phyloP scores from a whole-genome alignment of 2,329 filamentous ascomycete genomes.

The Fusarium sp. region DNA sequence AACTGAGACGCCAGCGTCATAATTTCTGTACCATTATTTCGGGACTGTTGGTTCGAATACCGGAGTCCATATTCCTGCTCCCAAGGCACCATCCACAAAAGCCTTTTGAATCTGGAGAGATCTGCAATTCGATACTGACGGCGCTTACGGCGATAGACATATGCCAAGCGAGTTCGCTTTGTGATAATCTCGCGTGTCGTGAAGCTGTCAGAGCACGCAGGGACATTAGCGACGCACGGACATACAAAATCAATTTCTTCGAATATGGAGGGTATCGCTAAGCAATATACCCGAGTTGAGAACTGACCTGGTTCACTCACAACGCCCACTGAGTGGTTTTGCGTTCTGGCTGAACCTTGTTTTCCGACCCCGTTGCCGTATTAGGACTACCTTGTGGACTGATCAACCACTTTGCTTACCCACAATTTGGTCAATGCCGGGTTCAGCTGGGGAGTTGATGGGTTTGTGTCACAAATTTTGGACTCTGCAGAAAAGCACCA shows the following conservation, averaged over 20 bases:
- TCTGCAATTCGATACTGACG: background rate
- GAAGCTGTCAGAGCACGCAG: constrained; percentile 26
- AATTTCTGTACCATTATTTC: background rate
- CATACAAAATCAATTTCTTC: constrained; percentile 17
- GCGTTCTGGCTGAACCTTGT: constrained; percentile 36
- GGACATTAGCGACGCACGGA: constrained; percentile 24
- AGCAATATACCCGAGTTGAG: constrained; percentile 16
- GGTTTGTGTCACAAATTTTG: constrained; percentile 22
- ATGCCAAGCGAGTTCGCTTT: constrained; percentile 3
- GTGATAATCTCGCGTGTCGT: constrained; percentile 23
- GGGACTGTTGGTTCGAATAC: background rate
- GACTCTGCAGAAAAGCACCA: constrained; percentile 6
- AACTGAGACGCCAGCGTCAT: background rate
- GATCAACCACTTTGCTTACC: constrained; percentile 24
- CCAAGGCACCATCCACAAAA: constrained; percentile 2
- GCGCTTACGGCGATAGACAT: constrained; percentile 1
- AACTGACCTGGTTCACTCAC: constrained; percentile 15
- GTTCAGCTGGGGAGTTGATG: constrained; percentile 24
- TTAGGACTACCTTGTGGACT: constrained; percentile 26
- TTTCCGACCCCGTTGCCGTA: constrained; percentile 26
- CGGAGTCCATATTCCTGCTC: background rate
- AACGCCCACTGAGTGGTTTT: constrained; percentile 20
- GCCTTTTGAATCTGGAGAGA: background rate
- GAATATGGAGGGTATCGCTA: constrained; percentile 16
- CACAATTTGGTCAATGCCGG: constrained; percentile 26